phyloP scores from a whole-genome alignment of 805 yeast species.

The Saccharomyces paradoxus region DNA sequence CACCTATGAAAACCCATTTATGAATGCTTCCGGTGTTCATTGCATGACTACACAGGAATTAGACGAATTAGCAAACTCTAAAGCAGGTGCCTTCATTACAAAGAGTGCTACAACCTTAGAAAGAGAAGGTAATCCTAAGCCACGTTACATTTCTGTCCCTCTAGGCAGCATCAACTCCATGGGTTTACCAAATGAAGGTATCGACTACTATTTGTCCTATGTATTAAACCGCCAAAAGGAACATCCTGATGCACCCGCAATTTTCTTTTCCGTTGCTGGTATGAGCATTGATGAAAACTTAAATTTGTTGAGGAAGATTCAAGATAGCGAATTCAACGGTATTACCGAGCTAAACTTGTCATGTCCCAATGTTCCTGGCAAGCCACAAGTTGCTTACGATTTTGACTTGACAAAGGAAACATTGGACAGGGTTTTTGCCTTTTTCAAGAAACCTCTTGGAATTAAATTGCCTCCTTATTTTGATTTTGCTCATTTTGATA shows the following conservation, averaged over 20 bases:
- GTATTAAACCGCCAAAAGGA: constrained; percentile 16
- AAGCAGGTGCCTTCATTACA: constrained; percentile 26
- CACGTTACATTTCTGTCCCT: constrained; percentile 27
- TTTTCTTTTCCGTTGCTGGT: constrained; percentile 27
- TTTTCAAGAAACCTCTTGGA: constrained; percentile 27
- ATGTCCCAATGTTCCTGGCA: constrained; percentile 31
- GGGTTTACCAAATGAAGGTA: constrained; percentile 28
- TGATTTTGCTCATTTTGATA: constrained; percentile 29
- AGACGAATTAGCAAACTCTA: constrained; percentile 19
- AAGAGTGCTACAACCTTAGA: constrained; percentile 22
- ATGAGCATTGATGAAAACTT: constrained; percentile 26
- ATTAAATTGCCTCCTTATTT: constrained; percentile 28
- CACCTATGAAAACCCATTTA: constrained; percentile 23
- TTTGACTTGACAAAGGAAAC: constrained; percentile 22
- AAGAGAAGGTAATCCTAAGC: constrained; percentile 27
- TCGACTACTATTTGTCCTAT: constrained; percentile 24
- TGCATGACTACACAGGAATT: constrained; percentile 24
- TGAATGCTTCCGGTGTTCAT: constrained; percentile 30
- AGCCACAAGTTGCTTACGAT: constrained; percentile 29
- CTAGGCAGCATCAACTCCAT: constrained; percentile 29
- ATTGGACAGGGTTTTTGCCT: constrained; percentile 18
- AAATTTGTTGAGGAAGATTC: constrained; percentile 16
- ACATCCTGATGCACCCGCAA: constrained; percentile 11
- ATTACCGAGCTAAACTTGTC: constrained; percentile 26
- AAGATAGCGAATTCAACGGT: constrained; percentile 23